These are phyloP conservation scores for Hemileccinum impolitum DNA, from an alignment of 768 basidiomycete genomes.

Conservation along the genomic window DNA sequence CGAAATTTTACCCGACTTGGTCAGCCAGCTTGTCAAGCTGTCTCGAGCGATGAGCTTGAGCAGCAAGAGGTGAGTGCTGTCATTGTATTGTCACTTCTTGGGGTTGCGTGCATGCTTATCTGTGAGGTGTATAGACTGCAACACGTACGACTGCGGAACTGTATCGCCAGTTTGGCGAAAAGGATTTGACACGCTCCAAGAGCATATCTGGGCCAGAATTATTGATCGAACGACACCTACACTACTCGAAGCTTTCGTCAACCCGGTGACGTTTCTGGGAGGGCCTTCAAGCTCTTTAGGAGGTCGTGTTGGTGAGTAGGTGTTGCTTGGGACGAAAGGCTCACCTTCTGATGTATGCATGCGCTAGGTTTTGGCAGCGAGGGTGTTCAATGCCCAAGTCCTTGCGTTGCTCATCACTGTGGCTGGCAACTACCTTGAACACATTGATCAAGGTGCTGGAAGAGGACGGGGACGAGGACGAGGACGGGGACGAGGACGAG, in stretches of 20 bases:
- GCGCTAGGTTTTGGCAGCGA: too few species aligned
- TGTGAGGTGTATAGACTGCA: conserved; percentile 62
- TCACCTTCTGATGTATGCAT: background rate
- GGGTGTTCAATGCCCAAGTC: conserved; percentile 92
- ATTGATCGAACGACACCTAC: conserved; percentile 98
- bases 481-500: too few species aligned
- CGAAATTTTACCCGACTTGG: conserved; percentile 85
- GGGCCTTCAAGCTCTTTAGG: conserved; percentile 89
- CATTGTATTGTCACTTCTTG: conserved; percentile 2
- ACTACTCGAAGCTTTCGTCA: conserved; percentile 79
- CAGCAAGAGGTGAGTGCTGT: conserved; percentile 73
- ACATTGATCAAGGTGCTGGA: conserved; percentile 80
- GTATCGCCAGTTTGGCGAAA: conserved; percentile 94
- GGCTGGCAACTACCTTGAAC: conserved; percentile 80
- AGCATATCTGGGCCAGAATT: conserved; percentile 83
- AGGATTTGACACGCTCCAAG: conserved; percentile 92
- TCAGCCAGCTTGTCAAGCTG: conserved; percentile 71
- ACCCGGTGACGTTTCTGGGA: conserved; percentile 89
- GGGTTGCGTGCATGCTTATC: background rate
- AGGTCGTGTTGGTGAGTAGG: conserved; percentile 83
- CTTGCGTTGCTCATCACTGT: conserved; percentile 89
- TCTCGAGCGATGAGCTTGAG: conserved; percentile 76
- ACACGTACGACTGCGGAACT: conserved; percentile 82
- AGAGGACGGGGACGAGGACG: too few species aligned
- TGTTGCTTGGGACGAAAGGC: too few species aligned